Base-by-base conservation (phyloP, 1,139 yeast genomes). In the Hansenula sp. region DNA sequence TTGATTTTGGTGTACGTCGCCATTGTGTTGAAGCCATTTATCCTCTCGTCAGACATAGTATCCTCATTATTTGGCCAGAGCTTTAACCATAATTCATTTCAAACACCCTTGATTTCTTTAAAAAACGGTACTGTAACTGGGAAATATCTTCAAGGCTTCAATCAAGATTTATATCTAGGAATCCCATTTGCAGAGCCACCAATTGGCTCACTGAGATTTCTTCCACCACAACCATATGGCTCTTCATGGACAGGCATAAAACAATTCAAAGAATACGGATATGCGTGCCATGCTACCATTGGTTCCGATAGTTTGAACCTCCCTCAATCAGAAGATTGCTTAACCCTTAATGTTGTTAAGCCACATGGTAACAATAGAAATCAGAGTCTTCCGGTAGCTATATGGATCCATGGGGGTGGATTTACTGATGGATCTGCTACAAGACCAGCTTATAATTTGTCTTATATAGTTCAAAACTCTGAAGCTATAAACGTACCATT, bases 341-440 rank as follows among this genome's bases (percentile, higher is more conserved):
- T 68, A 39, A 68, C 82, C 0, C 61, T 73, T 43, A 85, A 94
- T 92, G 87, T 85, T 33, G 68, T 73, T n/a, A 69, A 69, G 27
- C 85, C 92, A 0, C 60, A 66, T 26, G 90, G 86, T 14, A 81
- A 80, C 55, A 88, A 82, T n/a, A n/a, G n/a, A 21, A 22, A 40
- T 34, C 22, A 36, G 4, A 31, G 40, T 11, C 43, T 63, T 11
- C 67, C 67, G 3, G 66, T 62, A 6, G 46, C 59, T 35, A 50
- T 59, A 19, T 62, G 65, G 64, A 60, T 65, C 36, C 63, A 62
- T 43, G 69, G 68, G 13, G 69, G 69, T 25, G 62, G 61, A 2
- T 63, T 52, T 41, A 32, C 41, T 7, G 47, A 42, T 14, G 66
- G 68, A 3, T 56, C 65, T 2, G 46, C 57, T 22, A 46, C 57